Conservation (phyloP, 805 yeast species). For the Starmerella apicola region DNA sequence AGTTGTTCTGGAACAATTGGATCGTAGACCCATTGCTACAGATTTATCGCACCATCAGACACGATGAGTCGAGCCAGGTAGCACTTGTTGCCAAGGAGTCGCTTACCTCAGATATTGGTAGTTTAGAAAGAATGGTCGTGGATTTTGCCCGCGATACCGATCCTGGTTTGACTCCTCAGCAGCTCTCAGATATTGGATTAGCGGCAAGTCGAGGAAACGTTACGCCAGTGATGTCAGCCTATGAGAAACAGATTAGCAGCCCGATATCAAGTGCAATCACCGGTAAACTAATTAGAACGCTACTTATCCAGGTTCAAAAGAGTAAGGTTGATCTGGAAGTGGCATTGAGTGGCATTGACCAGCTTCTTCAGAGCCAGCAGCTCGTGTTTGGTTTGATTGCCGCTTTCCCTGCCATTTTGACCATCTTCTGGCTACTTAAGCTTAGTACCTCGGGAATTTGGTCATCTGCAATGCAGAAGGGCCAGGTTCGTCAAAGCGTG, state of each 20-base stretch:
- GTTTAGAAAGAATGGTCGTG: constrained; percentile 77
- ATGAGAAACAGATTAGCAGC: constrained; percentile 58
- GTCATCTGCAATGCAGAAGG: neutral
- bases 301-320: constrained; percentile 87
- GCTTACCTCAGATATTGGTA: constrained; percentile 60
- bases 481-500: neutral
- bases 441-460: neutral
- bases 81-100: constrained; percentile 73
- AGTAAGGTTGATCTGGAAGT: constrained; percentile 89
- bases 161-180: constrained; percentile 11
- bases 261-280: constrained; percentile 53
- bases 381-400: constrained; percentile 89
- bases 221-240: constrained; percentile 64
- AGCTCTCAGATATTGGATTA: constrained; percentile 13
- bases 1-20: constrained; percentile 73
- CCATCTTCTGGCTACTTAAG: constrained; percentile 10
- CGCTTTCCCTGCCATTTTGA: constrained; percentile 55
- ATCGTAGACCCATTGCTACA: constrained; percentile 59
- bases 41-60: constrained; percentile 68
- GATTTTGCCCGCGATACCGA: constrained; percentile 43
- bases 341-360: constrained; percentile 84
- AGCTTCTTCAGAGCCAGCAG: constrained; percentile 78
- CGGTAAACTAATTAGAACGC: constrained; percentile 64
- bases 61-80: constrained; percentile 60
- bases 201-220: constrained; percentile 58